Base-by-base conservation (phyloP, 192 early-diverging fungal genomes). In the Dissophora globulifera region DNA sequence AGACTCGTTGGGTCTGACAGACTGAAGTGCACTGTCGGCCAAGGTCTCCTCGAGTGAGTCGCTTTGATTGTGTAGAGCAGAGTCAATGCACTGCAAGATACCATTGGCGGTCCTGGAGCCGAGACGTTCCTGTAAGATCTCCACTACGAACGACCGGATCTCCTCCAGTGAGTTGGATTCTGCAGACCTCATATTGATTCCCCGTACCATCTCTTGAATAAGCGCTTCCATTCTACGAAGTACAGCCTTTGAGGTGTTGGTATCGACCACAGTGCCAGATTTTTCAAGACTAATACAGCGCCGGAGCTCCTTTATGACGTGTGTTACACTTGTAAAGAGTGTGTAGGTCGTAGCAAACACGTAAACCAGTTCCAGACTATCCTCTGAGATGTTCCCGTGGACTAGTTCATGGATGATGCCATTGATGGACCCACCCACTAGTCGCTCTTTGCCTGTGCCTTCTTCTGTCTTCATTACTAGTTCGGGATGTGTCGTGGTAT, bases 321-420 rank as follows among this genome's bases (percentile, higher is more conserved):
- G 57, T 10, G 29, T n/a, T 1, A 56, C 50, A 1, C 79, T 74
- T 2, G 78, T 66, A 38, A 86, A 86, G 6, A 75, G 48, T 3
- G 59, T 41, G 42, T 80, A 86, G 0, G 81, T 84, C 10, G 76
- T 38, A 17, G 81, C 69, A 51, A 86, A 82, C 13, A 74, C 59
- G 17, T 63, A 38, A 16, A 80, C 40, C 16, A 78, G 79, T 9
- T 74, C 67, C 31, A 55, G 25, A 33, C 63, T 25, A 26, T 20
- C 7, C 11, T 23, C 27, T 35, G 47, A 17, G 10, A 50, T 31
- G 38, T 72, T 63, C 46, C 78, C 48, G 46, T 87, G 84, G 13
- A 93, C 49, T 55, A 92, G 67, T 60, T 93, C 90, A 47, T 89
- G 87, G 27, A 91, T 83, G 12, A 91, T 68, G 2, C 53, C 69